Evolutionary conservation across 2,329 filamentous ascomycete genomes (phyloP).

Genomic region (Aspergillus felis): DNA sequence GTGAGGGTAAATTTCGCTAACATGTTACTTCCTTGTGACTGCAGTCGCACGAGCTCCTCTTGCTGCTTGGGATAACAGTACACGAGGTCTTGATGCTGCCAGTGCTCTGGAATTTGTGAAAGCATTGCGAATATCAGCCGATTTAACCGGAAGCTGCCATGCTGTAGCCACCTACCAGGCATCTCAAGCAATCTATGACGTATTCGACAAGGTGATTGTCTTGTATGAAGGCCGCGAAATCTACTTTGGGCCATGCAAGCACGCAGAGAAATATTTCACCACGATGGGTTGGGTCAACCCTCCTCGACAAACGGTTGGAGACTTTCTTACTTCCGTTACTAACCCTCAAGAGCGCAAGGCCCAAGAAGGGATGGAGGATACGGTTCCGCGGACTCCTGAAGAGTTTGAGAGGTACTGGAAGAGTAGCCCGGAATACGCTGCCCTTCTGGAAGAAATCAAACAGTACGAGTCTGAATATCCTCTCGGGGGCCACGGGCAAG

Average conservation of each 20-base stretch:
- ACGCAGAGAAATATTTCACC: conserved; percentile 64
- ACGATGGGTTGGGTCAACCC: conserved; percentile 66
- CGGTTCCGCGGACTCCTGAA: conserved; percentile 62
- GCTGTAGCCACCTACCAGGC: conserved; percentile 59
- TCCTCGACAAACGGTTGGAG: conserved; percentile 62
- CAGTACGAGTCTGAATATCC: conserved; percentile 31
- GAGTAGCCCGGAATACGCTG: conserved; percentile 29
- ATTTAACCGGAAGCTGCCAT: conserved; percentile 48
- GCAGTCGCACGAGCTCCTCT: too few species aligned
- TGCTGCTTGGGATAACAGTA: too few species aligned
- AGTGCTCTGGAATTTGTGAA: conserved; percentile 56
- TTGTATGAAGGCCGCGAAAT: conserved; percentile 75
- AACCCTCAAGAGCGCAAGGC: conserved; percentile 58
- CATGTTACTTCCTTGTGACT: too few species aligned
- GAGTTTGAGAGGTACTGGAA: conserved; percentile 59
- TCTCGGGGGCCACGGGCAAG: conserved; percentile 9
- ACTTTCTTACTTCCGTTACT: conserved; percentile 67
- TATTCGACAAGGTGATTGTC: conserved; percentile 72
- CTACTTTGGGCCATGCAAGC: conserved; percentile 62
- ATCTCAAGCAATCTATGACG: conserved; percentile 50
- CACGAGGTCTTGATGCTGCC: too few species aligned
- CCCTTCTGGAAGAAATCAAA: conserved; percentile 33
- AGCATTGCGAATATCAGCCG: conserved; percentile 48
- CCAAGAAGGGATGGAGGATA: conserved; percentile 55
- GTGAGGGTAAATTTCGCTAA: too few species aligned